Evolutionary conservation across 768 basidiomycete genomes (phyloP).

Genomic region (Filobasidium wieringae): DNA sequence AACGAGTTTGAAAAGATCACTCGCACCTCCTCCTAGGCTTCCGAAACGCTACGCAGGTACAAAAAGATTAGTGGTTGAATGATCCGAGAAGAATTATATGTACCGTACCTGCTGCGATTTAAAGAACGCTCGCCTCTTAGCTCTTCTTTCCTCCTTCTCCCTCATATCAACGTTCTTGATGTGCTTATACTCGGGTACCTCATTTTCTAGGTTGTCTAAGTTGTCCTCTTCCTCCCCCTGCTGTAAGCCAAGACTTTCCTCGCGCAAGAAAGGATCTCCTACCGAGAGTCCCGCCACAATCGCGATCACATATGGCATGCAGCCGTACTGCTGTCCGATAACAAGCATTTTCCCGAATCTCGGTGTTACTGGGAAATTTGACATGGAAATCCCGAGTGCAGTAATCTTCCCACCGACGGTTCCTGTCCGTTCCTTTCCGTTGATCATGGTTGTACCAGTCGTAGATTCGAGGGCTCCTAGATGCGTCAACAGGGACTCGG

Average conservation of each 20-base stretch:
- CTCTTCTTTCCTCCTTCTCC: slow-evolving; percentile 45
- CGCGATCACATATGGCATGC: slow-evolving; percentile 79
- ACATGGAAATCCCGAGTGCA: slow-evolving; percentile 80
- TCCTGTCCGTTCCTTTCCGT: slow-evolving; percentile 28
- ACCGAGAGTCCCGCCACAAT: slow-evolving; percentile 84
- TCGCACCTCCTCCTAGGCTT: slow-evolving; percentile 63
- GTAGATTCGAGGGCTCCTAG: slow-evolving; percentile 63
- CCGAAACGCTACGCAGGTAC: slow-evolving; percentile 51
- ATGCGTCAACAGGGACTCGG: slow-evolving; percentile 66
- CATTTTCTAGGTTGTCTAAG: slow-evolving; percentile 42
- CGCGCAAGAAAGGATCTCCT: slow-evolving; percentile 88
- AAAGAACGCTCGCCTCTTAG: slow-evolving; percentile 66
- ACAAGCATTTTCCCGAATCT: slow-evolving; percentile 93
- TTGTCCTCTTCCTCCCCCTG: slow-evolving; percentile 41
- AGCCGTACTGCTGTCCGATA: slow-evolving; percentile 70
- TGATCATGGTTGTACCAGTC: slow-evolving; percentile 29
- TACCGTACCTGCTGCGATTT: slow-evolving; percentile 59
- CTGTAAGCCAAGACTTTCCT: slow-evolving; percentile 45
- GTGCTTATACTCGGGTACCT: slow-evolving; percentile 43
- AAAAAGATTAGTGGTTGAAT: background rate
- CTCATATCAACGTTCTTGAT: slow-evolving; percentile 37
- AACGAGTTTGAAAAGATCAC: slow-evolving; percentile 75
- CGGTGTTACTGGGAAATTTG: slow-evolving; percentile 84
- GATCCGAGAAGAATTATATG: background rate
- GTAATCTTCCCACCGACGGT: slow-evolving; percentile 58